phyloP scores from a whole-genome alignment of 2,329 filamentous ascomycete genomes.

The Pseudogymnoascus sp. region DNA sequence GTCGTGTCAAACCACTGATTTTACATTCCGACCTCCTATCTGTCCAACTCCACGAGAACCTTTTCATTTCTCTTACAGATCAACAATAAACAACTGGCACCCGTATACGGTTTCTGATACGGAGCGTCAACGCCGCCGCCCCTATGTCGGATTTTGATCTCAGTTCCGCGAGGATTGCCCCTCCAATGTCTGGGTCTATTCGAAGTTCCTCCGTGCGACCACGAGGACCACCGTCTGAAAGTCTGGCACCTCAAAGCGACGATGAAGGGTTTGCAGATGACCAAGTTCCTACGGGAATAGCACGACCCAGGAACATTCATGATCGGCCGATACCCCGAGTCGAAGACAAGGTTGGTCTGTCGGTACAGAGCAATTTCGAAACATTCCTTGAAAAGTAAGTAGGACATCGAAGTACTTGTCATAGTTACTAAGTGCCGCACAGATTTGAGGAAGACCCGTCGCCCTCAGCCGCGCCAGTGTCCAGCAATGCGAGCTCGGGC shows the following conservation, averaged over 20 bases:
- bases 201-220: slow-evolving; percentile 28
- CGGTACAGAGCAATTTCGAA: slow-evolving; percentile 70
- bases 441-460: slow-evolving; percentile 61
- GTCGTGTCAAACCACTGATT: slow-evolving; percentile 11
- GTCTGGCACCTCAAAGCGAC: slow-evolving; percentile 51
- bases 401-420: background rate
- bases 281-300: slow-evolving; percentile 48
- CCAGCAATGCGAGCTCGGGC: slow-evolving; percentile 61
- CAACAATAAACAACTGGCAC: slow-evolving; percentile 13
- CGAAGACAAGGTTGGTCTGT: slow-evolving; percentile 67
- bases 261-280: slow-evolving; percentile 60
- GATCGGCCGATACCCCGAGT: slow-evolving; percentile 58
- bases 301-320: slow-evolving; percentile 38
- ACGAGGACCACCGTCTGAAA: slow-evolving; percentile 52
- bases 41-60: slow-evolving; percentile 15
- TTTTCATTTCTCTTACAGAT: slow-evolving; percentile 7
- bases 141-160: slow-evolving; percentile 49
- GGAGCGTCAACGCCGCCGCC: slow-evolving; percentile 40
- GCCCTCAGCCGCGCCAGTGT: slow-evolving; percentile 54
- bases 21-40: slow-evolving; percentile 15
- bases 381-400: slow-evolving; percentile 69
- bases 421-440: slow-evolving; percentile 27
- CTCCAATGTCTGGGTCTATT: slow-evolving; percentile 30
- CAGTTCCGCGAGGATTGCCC: slow-evolving; percentile 41
- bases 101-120: slow-evolving; percentile 22